Conservation (phyloP, 352 stramenopile species). For the Phytophthora pluvialis region DNA sequence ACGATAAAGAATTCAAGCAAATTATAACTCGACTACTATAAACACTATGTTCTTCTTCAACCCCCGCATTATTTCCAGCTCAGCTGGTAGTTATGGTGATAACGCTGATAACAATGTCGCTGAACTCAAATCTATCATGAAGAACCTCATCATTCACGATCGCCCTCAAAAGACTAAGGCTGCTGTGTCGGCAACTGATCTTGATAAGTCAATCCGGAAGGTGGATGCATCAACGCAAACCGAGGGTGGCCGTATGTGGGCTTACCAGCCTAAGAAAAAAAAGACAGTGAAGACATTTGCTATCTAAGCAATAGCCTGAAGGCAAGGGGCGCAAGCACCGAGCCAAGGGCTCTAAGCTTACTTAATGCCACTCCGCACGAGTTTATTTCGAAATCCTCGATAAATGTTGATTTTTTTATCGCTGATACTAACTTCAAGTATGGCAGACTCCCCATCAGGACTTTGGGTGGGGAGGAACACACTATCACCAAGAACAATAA, state of each 20-base stretch:
- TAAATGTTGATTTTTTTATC: too few species aligned
- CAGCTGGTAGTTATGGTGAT: too few species aligned
- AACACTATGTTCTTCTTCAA: not conserved
- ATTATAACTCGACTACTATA: too few species aligned
- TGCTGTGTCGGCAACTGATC: slow-evolving; percentile 1
- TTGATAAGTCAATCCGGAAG: slow-evolving; percentile 4
- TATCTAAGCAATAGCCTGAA: too few species aligned
- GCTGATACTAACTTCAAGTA: slow-evolving; percentile 1
- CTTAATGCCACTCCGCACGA: not conserved
- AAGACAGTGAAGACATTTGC: too few species aligned
- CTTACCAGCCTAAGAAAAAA: not conserved
- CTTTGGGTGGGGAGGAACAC: not conserved
- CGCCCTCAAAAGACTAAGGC: not conserved
- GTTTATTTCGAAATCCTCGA: slow-evolving; percentile 7
- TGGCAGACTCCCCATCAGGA: slow-evolving; percentile 6
- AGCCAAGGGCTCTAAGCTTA: too few species aligned
- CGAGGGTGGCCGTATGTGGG: not conserved
- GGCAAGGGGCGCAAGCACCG: too few species aligned
- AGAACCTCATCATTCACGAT: not conserved
- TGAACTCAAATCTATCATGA: too few species aligned
- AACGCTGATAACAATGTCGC: too few species aligned
- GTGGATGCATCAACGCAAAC: not conserved
- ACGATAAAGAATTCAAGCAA: too few species aligned
- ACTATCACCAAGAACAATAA: slow-evolving; percentile 7
- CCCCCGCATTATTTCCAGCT: not conserved